Evolutionary conservation across 73 alveolate species (phyloP), one percentile per base, ranked within the genome.

Genomic region (Paramecium tetraurelia): DNA sequence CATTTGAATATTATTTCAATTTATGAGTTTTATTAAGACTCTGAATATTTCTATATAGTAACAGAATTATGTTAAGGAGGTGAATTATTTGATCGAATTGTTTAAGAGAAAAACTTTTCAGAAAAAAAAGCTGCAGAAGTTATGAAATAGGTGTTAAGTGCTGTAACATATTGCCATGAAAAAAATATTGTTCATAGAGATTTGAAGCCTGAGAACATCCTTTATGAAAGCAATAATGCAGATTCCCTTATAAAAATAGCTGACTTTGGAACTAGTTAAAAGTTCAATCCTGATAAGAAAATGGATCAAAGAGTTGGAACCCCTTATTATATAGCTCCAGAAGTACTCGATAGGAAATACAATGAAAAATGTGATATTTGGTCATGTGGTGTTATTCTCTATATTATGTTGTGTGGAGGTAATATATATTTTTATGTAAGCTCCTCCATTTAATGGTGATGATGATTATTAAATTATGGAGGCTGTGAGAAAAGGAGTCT

Each of bases 251-350:
- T 93, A 18, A 93, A 93, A 44, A 46, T 93, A 35, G 93, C 93
- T 12, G 96, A 93, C 59, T 93, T 93, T 83, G 96, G 94, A 46
- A 80, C 94, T 20, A 80, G 92, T 27, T 70, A 80, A 21, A 58
- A 57, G 10, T 92, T 43, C 27, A 48, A 84, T 24, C 86, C 83
- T 16, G 95, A 43, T 40, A 70, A 36, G 69, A 84, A 92, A n/a
- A 92, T 92, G 92, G 88, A 92, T 43, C 41, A 86, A 77, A 69
- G 86, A 44, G 92, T 92, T 16, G 96, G 96, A 2, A 87, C 96
- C 11, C 96, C 97, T 33, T 94, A 93, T 95, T 96, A 96, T 59
- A 88, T 95, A n/a, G 96, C 98, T 10, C 98, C 98, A 9, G 98
- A 96, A 86, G 95, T 95, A 40, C 77, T 96, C 10, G 96, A 96